phyloP scores from a whole-genome alignment of 345 rosid genomes.

The Alliaria petiolata region DNA sequence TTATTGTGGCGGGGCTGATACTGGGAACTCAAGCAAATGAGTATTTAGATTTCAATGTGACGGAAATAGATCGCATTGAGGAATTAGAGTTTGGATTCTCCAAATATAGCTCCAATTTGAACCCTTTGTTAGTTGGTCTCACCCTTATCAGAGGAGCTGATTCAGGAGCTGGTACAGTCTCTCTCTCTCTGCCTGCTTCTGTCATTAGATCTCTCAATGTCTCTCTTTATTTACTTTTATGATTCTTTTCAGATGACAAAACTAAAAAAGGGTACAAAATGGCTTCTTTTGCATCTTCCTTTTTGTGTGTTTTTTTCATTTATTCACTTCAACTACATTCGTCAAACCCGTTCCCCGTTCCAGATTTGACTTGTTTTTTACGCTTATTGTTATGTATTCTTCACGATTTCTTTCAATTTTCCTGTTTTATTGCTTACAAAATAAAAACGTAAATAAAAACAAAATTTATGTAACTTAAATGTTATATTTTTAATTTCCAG shows the following conservation, averaged over 20 bases:
- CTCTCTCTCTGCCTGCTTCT: slow-evolving; percentile 8
- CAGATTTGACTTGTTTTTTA: slow-evolving; percentile 14
- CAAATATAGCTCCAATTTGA: slow-evolving; percentile 27
- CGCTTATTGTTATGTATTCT: not conserved
- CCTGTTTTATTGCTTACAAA: not conserved
- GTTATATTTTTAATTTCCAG: not conserved
- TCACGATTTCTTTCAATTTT: not conserved
- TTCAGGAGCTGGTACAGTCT: slow-evolving; percentile 75
- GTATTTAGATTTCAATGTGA: slow-evolving; percentile 51
- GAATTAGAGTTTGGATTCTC: slow-evolving; percentile 45
- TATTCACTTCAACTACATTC: slow-evolving; percentile 20
- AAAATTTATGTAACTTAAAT: not conserved
- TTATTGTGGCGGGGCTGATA: slow-evolving; percentile 25
- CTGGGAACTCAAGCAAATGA: slow-evolving; percentile 40
- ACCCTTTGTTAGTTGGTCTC: slow-evolving; percentile 76
- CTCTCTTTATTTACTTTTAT: not conserved
- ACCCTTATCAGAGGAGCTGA: slow-evolving; percentile 72
- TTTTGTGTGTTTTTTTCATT: not conserved
- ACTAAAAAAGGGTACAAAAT: not conserved
- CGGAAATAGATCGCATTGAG: slow-evolving; percentile 49
- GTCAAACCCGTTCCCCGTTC: slow-evolving; percentile 6
- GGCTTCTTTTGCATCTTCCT: not conserved
- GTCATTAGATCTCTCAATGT: slow-evolving; percentile 4
- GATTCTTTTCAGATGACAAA: not conserved
- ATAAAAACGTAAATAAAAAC: not conserved